Evolutionary conservation across 2,329 filamentous ascomycete genomes (phyloP), one percentile per base, ranked within the genome.

Genomic region (Aspergillus uvarum): DNA sequence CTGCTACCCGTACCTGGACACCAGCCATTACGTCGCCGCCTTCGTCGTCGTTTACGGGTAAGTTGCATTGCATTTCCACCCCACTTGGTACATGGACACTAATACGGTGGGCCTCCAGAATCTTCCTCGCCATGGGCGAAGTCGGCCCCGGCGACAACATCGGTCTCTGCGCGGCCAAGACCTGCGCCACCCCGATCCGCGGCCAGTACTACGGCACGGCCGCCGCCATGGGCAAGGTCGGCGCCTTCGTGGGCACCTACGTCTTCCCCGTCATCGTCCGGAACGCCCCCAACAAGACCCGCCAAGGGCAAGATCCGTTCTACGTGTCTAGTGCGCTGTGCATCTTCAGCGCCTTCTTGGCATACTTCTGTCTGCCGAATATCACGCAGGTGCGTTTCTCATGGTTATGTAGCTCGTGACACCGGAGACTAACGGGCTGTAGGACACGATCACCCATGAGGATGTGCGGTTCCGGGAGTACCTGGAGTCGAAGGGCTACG

Each of bases 131-230:
- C 0, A 81, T 94, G 1, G 91, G 91, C 53, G 91, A 95, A 74
- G 77, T 96, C 47, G 92, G 93, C 0, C 92, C 93, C 0, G 93
- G 93, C 12, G 90, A 96, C 79, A 96, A 96, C 74, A 96, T 96
- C 67, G 92, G 92, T 2, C 83, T 96, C 0, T 76, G 96, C 31
- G 92, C 93, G 0, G 89, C 90, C 51, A 96, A 96, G 80, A 93
- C 91, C 2, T 92, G 88, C 68, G 91, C 93, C 0, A 96, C 93
- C 4, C 89, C 90, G 19, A 88, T 97, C n/a, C 85, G 92, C 44
- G 93, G 92, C 2, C 86, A 90, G 71, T 88, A 87, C 74, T 88
- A 88, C 68, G 85, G 78, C 8, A 78, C 80, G 54, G 79, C 79
- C 7, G 79, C 79, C 0, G 79, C 79, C 2, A 62, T 74, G 14